Conservation (phyloP, 2,329 filamentous ascomycete species). For the Tolypocladium ovalisporum region DNA sequence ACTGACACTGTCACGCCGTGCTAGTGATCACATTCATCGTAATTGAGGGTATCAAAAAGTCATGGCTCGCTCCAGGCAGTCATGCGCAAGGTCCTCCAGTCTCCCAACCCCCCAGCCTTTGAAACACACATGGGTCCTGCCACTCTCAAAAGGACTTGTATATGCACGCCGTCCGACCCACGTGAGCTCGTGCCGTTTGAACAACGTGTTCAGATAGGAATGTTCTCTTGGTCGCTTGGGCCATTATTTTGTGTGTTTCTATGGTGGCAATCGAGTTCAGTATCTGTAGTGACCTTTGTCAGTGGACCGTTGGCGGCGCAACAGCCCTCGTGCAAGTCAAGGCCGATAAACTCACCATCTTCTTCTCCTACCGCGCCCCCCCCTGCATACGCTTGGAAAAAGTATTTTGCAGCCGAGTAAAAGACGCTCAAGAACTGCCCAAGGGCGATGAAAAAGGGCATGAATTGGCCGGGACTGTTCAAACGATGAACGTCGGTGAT, state of each 20-base stretch:
- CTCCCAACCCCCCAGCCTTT: no score
- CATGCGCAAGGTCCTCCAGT: not conserved
- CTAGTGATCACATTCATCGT: no score
- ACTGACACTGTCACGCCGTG: no score
- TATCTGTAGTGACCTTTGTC: not conserved
- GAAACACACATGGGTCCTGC: not conserved
- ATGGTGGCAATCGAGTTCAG: not conserved
- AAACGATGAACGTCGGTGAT: constrained; percentile 10
- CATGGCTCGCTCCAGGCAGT: not conserved
- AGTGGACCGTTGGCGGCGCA: not conserved
- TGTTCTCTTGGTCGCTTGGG: not conserved
- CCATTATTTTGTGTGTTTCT: not conserved
- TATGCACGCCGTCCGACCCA: not conserved
- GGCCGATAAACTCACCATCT: constrained; percentile 1
- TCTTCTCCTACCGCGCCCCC: not conserved
- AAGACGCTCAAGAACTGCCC: constrained; percentile 11
- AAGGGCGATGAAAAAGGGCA: constrained; percentile 13
- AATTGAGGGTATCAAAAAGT: no score
- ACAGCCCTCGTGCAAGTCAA: not conserved
- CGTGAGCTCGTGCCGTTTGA: not conserved
- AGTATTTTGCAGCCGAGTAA: constrained; percentile 6
- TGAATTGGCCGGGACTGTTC: constrained; percentile 12
- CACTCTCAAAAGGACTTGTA: not conserved
- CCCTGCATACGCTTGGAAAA: not conserved
- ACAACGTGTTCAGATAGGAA: not conserved